A percentile compares a stretch with the other conserved stretches of the same genome.
Conservation (phyloP, 192 early-diverging fungal genomes). For the Backusella sp. region DNA sequence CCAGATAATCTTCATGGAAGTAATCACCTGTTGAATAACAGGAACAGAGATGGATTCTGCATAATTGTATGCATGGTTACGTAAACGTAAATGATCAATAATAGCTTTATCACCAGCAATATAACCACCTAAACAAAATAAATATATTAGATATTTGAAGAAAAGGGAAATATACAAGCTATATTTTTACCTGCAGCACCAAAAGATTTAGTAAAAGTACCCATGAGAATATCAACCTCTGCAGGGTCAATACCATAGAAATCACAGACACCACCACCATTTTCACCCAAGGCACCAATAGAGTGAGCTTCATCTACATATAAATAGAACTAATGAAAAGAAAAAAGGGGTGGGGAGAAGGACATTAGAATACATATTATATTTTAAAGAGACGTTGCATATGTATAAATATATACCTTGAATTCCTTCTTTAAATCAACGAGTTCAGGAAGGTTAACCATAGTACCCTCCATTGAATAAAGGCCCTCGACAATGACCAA, state of each 20-base stretch:
- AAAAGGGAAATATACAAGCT: background rate
- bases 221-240: constrained; percentile 94
- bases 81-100: constrained; percentile 78
- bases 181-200: constrained; percentile 70
- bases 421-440: constrained; percentile 88
- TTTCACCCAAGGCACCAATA: constrained; percentile 90
- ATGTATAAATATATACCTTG: constrained; percentile 48
- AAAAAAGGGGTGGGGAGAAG: background rate
- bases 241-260: constrained; percentile 89
- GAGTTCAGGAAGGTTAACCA: constrained; percentile 85
- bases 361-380: background rate
- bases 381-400: background rate
- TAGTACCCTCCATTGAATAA: constrained; percentile 96
- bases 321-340: constrained; percentile 70
- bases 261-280: constrained; percentile 95
- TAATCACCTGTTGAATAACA: constrained; percentile 87
- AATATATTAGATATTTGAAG: background rate
- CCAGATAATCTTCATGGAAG: constrained; percentile 78
- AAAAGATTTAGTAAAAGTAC: constrained; percentile 98
- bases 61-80: constrained; percentile 83
- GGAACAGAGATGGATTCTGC: constrained; percentile 87
- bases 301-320: constrained; percentile 98
- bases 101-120: constrained; percentile 71
- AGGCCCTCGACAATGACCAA: constrained; percentile 94
- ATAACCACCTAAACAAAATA: constrained; percentile 65